A percentile compares a stretch with the other conserved stretches of the same genome.
These are phyloP conservation scores for Leishmania mexicana DNA, from an alignment of 208 protist genomes.

Conservation along the genomic window DNA sequence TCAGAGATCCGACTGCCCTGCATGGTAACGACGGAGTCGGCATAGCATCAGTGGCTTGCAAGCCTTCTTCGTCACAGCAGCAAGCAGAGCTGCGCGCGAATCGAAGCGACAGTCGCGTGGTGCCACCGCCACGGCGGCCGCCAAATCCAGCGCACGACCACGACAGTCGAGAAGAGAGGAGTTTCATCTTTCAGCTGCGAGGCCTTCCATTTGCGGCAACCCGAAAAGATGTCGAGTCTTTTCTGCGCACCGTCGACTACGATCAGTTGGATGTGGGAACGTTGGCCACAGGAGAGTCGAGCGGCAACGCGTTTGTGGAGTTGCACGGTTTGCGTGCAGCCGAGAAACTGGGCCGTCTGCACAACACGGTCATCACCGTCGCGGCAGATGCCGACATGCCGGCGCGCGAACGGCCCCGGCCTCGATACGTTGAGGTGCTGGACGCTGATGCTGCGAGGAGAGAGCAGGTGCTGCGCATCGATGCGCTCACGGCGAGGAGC, in stretches of 20 bases:
- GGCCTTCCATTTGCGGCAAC: conserved; percentile 68
- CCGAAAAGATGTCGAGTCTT: conserved; percentile 54
- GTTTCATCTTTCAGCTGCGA: conserved; percentile 59
- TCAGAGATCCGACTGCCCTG: neutral
- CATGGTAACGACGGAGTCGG: neutral
- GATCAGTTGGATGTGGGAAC: conserved; percentile 46
- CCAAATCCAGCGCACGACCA: neutral
- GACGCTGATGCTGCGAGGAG: neutral
- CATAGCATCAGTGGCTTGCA: neutral
- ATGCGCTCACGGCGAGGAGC: neutral
- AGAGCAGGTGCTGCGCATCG: neutral
- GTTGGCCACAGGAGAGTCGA: conserved; percentile 44
- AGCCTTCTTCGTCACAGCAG: neutral
- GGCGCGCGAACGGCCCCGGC: conserved; percentile 1
- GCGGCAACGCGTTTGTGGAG: conserved; percentile 76
- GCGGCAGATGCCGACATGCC: neutral
- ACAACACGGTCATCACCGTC: conserved; percentile 9
- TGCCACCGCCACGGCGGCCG: neutral
- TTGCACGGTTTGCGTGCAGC: conserved; percentile 19
- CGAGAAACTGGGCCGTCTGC: neutral
- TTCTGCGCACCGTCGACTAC: conserved; percentile 42
- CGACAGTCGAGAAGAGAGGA: neutral
- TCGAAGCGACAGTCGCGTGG: neutral
- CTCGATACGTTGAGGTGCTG: conserved; percentile 22
- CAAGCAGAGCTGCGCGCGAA: neutral